Base-by-base conservation (phyloP, 73 alveolate genomes). In the Uronychia binucleata region DNA sequence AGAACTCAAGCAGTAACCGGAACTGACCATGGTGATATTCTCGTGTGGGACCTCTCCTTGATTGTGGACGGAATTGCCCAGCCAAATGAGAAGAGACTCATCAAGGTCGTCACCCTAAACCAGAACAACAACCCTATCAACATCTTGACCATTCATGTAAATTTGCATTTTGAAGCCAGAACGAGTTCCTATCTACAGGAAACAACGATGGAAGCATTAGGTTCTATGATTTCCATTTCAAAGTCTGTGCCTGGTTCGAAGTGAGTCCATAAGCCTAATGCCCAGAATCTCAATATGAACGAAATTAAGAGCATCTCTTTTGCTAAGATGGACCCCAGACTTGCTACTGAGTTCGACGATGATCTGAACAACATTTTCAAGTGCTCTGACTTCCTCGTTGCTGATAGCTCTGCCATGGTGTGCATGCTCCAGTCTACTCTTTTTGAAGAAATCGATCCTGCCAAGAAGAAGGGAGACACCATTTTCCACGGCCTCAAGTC, bases 181-280 rank as follows among this genome's bases (percentile, higher is more conserved):
- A 97, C 80, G 94, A 96, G 76, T 98, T 95, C 89, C 88, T 98
- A 27, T 99, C 97, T 0, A 95, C 97, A 30, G 99, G 99, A 32
- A 94, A 98, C 74, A 94, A 95, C 19, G 99, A 98, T 93, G 99
- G 99, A 8, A 95, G 99, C 33, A 95, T 98, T 78, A 93, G 99
- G 87, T 98, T 98, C 84, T 98, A 98, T 92, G 99, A 98, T 86
- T 97, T 95, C 87, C 91, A 97, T 79, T 97, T 94, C 91, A 96
- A 96, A 88, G 95, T 98, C 77, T 96, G 94, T 1, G 97, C 99
- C 46, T 98, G 99, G 99, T 98, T 98, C 82, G 99, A 98, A 90
- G n/a, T n/a, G n/a, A n/a, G n/a, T n/a, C n/a, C n/a, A n/a, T n/a
- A n/a, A n/a, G n/a, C n/a, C n/a, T n/a, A n/a, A n/a, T n/a, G n/a